Evolutionary conservation across 306 rosid species (phyloP), one percentile per base, ranked within the genome.

Genomic region (Cicer judaicum): DNA sequence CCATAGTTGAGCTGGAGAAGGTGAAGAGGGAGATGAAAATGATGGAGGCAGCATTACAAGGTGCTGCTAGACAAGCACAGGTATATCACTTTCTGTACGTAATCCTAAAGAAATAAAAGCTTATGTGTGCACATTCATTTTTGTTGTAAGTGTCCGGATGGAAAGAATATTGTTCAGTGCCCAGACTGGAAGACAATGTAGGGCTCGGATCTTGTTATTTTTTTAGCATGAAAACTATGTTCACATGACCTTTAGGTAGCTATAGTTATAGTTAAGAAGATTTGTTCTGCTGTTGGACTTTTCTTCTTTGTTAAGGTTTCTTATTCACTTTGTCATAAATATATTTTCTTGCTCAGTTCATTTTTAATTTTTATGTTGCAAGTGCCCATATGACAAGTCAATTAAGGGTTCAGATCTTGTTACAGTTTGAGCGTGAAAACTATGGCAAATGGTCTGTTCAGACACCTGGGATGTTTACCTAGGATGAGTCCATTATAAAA

Each of bases 41-140:
- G 97, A 89, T 92, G 98, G 99, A 95, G 82, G 85, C 86, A 76
- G 99, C 99, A 70, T 84, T 95, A 79, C 99, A 77, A 86, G 99
- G 98, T 72, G 99, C 99, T 67, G 99, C 98, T 76, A 92, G 93
- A 83, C 99, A 95, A 68, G 93, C 99, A 78, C 99, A 95, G 98
- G 99, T 92, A 87, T 73, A 80, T 72, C 81, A 55, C 34, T 48
- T 63, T 53, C 74, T 68, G 62, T 61, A 16, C 61, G 24, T 15
- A 41, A 59, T 74, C 77, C 39, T 16, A 16, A 34, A 68, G 79
- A 64, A 54, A 42, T 41, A 69, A 74, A 67, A 29, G 15, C 56
- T 61, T 68, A 66, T 64, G 7, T 21, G 10, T 67, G 59, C 47
- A 10, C 40, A 39, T 70, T 36, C 53, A 41, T 68, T 70, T 68